A percentile compares a stretch with the other conserved stretches of the same genome.
phyloP scores from a whole-genome alignment of 495 filamentous ascomycete genomes.

The Neurospora sp. region DNA sequence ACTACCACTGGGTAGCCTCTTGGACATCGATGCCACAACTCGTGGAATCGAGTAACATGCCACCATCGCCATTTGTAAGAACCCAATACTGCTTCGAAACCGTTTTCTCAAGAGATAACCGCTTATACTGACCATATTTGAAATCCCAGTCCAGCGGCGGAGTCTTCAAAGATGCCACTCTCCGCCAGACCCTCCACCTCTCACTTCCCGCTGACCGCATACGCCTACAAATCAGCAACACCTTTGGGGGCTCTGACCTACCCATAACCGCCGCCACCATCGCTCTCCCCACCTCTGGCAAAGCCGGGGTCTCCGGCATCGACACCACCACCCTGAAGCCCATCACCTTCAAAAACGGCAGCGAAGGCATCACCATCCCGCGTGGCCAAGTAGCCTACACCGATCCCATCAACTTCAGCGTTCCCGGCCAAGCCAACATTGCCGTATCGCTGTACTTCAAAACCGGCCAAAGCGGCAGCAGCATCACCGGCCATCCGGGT shows the following conservation, averaged over 20 bases:
- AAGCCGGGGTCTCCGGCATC: constrained; percentile 43
- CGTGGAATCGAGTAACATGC: constrained; percentile 52
- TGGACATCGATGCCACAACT: constrained; percentile 62
- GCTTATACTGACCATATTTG: background rate
- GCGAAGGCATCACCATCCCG: constrained; percentile 41
- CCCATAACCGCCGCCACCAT: constrained; percentile 51
- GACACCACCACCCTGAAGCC: constrained; percentile 36
- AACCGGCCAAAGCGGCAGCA: constrained; percentile 43
- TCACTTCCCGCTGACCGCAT: constrained; percentile 45
- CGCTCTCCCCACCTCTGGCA: constrained; percentile 39
- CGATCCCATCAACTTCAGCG: constrained; percentile 49
- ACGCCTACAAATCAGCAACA: constrained; percentile 57
- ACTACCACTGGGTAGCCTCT: constrained; percentile 51
- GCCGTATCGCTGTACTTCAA: constrained; percentile 50
- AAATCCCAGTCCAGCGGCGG: constrained; percentile 10
- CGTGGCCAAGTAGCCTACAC: constrained; percentile 49
- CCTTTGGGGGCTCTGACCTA: constrained; percentile 51
- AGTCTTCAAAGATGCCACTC: constrained; percentile 44
- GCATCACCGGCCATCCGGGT: constrained; percentile 57
- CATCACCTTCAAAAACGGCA: constrained; percentile 48
- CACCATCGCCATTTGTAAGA: constrained; percentile 49
- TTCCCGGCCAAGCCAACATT: constrained; percentile 39
- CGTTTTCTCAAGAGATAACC: too few species aligned
- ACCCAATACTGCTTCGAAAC: too few species aligned
- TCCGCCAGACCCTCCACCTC: constrained; percentile 57